Evolutionary conservation across 768 basidiomycete genomes (phyloP), one percentile per base, ranked within the genome.

Genomic region (Boletus barrowsii): DNA sequence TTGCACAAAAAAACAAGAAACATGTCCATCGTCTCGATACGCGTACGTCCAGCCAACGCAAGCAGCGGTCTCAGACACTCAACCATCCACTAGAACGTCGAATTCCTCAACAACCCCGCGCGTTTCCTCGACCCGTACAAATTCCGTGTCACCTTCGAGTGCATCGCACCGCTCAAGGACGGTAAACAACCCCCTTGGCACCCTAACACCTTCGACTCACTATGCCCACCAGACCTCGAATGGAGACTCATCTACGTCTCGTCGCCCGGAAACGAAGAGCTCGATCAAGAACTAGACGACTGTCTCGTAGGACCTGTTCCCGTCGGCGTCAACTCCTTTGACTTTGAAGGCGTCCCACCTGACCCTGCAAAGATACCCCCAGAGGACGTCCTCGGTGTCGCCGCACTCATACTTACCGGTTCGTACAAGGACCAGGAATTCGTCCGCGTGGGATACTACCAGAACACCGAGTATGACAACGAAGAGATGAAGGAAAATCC

Each of bases 361-460:
- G 81, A 88, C 52, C 90, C 93, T 10, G 75, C 83, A 30, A 87
- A 85, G 62, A 94, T 98, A 60, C 95, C 94, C 3, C 65, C 82
- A 32, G 86, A 91, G 57, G 96, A 98, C 66, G 91, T 96, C 32
- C 80, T 99, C 13, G 97, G 97, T 43, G 95, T 99, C 17, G 92
- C 96, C 3, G 97, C 96, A 7, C 87, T 98, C 67, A 98, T 99
- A 64, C 82, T 99, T 48, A 98, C 95, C 0, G 97, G 93, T 8
- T 91, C 90, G 11, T 99, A 98, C 73, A 84, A 86, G 37, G 96
- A 98, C 48, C 95, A 97, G 65, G 97, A 98, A 70, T 99, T 99
- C 66, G 96, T 99, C n/a, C 86, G 96, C 43, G 95, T 99, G 26
- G 97, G 97, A 8, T 98, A 99, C 70, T 99, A 99, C 71, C 97